Evolutionary conservation across 1,139 yeast species (phyloP).

Genomic region (Starmera stellimalicola): DNA sequence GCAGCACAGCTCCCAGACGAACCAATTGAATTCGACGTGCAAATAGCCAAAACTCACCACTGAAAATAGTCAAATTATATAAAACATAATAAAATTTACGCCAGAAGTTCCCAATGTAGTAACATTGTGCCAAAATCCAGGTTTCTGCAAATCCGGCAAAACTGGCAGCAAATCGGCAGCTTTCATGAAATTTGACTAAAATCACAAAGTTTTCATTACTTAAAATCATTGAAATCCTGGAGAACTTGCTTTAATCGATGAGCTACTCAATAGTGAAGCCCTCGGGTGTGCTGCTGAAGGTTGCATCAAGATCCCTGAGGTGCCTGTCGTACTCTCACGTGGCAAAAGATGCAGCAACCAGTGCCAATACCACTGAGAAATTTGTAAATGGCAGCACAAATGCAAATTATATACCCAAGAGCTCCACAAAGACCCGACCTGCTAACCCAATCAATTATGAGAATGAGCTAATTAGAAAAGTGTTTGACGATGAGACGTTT

Average conservation of each 20-base stretch:
- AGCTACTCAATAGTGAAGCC: background rate
- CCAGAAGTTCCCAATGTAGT: background rate
- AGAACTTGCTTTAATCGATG: background rate
- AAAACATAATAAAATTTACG: background rate
- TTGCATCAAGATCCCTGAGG: no score
- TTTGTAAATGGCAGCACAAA: no score
- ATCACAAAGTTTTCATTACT: no score
- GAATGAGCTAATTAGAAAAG: constrained; percentile 14
- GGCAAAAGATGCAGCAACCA: no score
- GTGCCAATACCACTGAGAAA: no score
- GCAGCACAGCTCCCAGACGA: constrained; percentile 8
- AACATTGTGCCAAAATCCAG: background rate
- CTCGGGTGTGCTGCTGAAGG: background rate
- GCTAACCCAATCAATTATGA: constrained; percentile 4
- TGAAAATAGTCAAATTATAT: no score
- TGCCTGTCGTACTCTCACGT: no score
- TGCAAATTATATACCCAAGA: no score
- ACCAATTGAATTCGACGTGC: constrained; percentile 12
- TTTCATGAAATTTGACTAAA: no score
- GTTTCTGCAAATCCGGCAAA: background rate
- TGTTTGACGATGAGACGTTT: constrained; percentile 14
- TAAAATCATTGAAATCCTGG: background rate
- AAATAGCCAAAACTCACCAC: constrained; percentile 8
- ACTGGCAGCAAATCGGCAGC: no score
- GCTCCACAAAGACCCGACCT: no score